A percentile compares a stretch with the other conserved stretches of the same genome.
These are phyloP conservation scores for Sarocladium oryzae DNA, from an alignment of 2,329 filamentous ascomycete genomes.

Conservation along the genomic window DNA sequence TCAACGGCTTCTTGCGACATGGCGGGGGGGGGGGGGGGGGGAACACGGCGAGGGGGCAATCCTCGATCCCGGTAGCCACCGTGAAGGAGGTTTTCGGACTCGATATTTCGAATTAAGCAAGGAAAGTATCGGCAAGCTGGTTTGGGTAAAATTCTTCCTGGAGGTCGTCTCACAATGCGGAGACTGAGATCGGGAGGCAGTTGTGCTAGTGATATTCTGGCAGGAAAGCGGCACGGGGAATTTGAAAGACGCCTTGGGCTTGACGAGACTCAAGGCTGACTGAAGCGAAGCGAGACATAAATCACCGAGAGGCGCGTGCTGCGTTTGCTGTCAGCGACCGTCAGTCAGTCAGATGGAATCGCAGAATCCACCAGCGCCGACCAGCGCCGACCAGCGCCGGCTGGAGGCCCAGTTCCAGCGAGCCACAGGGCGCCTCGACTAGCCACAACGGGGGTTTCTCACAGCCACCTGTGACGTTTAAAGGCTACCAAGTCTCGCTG, in stretches of 20 bases:
- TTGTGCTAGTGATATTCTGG: not conserved
- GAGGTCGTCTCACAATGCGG: no score
- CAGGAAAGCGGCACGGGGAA: not conserved
- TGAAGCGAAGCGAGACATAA: not conserved
- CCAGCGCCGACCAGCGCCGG: not conserved
- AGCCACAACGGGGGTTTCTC: not conserved
- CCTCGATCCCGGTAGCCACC: slow-evolving; percentile 7
- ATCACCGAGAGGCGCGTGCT: no score
- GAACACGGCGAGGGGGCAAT: not conserved
- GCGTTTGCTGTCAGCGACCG: not conserved
- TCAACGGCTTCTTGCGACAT: slow-evolving; percentile 64
- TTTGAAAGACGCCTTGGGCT: not conserved
- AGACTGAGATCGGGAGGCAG: not conserved
- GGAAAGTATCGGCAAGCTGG: no score
- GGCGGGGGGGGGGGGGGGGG: slow-evolving; percentile 14
- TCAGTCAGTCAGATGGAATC: no score
- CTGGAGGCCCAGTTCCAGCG: not conserved
- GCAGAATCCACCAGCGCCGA: not conserved
- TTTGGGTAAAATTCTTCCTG: no score
- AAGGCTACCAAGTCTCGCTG: not conserved
- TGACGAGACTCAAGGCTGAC: not conserved
- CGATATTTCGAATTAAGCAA: no score
- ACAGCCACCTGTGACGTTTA: not conserved
- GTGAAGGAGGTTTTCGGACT: not conserved
- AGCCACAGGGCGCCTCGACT: not conserved